Percentiles rank a stretch among this genome's conserved stretches.
Conservation (phyloP, 768 basidiomycete species). For the Baorangia bicolor region DNA sequence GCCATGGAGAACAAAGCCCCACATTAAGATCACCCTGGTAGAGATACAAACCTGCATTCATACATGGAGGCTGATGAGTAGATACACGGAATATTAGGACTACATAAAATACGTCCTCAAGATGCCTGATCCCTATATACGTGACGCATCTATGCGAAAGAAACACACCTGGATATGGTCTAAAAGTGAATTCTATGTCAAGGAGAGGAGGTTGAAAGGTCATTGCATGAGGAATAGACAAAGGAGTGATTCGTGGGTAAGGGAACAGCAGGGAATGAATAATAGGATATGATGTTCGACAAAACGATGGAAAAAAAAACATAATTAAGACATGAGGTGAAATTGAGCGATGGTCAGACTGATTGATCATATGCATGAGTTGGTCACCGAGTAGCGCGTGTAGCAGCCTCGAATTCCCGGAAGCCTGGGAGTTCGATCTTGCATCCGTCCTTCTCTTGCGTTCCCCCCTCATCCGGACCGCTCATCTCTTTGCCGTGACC, state of each 20-base stretch:
- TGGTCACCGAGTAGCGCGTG: constrained; percentile 21
- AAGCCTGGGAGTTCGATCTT: constrained; percentile 61
- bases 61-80: constrained; percentile 21
- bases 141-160: constrained; percentile 30
- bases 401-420: constrained; percentile 61
- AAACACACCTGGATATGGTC: constrained; percentile 17
- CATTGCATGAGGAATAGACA: constrained; percentile 10
- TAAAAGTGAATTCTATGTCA: constrained; percentile 25
- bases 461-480: constrained; percentile 22
- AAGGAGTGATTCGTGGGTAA: constrained; percentile 4
- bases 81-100: constrained; percentile 32
- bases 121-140: constrained; percentile 35
- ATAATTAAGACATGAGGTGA: constrained; percentile 4
- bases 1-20: neutral
- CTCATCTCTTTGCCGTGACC: constrained; percentile 20
- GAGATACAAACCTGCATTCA: constrained; percentile 20
- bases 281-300: constrained; percentile 23
- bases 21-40: neutral
- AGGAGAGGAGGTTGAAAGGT: constrained; percentile 1
- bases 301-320: constrained; percentile 2
- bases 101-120: constrained; percentile 37
- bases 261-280: neutral
- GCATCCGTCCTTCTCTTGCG: constrained; percentile 17
- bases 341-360: neutral
- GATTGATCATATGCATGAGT: neutral